A percentile compares a stretch with the other conserved stretches of the same genome.
Conservation (phyloP, 2,329 filamentous ascomycete species). For the Podosphaera xanthii region DNA sequence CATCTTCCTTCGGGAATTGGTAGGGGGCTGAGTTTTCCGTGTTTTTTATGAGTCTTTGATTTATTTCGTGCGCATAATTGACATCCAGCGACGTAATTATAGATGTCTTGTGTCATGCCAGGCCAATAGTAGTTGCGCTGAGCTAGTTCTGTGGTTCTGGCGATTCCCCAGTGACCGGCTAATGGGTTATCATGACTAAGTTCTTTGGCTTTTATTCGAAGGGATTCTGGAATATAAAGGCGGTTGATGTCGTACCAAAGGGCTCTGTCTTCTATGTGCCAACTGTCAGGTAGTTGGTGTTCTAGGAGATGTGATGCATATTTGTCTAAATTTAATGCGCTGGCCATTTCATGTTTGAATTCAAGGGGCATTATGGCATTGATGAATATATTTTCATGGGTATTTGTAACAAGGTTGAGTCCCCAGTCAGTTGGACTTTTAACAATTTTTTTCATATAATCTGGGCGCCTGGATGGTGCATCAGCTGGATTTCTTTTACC, state of each 20-base stretch:
- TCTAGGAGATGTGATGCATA: neutral
- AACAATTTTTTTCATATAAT: neutral
- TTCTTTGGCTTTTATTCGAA: constrained; percentile 1
- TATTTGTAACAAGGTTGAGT: neutral
- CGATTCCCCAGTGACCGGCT: neutral
- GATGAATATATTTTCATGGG: neutral
- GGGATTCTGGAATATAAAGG: neutral
- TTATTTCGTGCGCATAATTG: neutral
- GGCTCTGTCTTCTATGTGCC: neutral
- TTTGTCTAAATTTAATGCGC: neutral
- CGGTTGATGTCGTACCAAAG: neutral
- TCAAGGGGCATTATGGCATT: neutral
- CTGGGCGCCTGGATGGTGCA: neutral
- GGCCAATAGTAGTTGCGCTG: neutral
- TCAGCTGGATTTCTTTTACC: neutral
- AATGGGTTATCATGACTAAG: neutral
- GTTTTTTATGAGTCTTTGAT: neutral
- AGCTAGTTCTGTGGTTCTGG: neutral
- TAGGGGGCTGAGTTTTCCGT: neutral
- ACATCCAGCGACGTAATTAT: neutral
- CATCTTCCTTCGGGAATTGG: neutral
- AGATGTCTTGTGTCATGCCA: neutral
- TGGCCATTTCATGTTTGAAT: neutral
- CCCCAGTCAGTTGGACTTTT: neutral
- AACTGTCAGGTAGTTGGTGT: neutral